Base-by-base conservation (phyloP, 371 early-diverging fungal species). In the Thermomucor indicae-seudaticae region DNA sequence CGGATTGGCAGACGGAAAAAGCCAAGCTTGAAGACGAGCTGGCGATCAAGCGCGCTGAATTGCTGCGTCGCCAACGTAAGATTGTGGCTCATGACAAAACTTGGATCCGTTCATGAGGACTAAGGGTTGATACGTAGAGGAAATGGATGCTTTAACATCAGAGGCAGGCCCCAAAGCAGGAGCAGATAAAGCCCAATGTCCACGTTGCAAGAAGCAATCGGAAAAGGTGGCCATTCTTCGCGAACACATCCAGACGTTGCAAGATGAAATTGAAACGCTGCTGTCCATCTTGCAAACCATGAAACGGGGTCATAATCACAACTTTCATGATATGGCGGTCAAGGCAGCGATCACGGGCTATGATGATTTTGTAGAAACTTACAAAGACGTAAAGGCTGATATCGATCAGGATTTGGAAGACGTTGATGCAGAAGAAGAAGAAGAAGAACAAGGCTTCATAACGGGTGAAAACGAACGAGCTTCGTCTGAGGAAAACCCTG, bases 271-370 rank as follows among this genome's bases (percentile, higher is more conserved):
- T 6, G 57, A 68, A 10, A 44, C 49, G 1, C 48, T 85, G n/a
- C 48, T 70, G 5, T 52, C 51, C 0, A 69, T 82, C 37, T 51
- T 90, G 38, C 64, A 67, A 1, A 78, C 78, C 16, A 70, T 91
- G 62, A 86, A 88, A 58, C 67, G 67, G 2, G 77, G 79, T 41
- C 85, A 88, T 52, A 89, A 91, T 62, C 80, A 83, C 43, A 88
- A 91, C 55, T 89, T 72, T 54, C 85, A 87, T 56, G 91, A 91
- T 51, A 68, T 78, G 62, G 89, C 88, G 25, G 90, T 89, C 14
- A 81, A 81, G 27, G 57, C 62, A 4, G 83, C 89, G 1, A 75
- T 89, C 32, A 47, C 70, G 3, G 80, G 68, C 1, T 88, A 79
- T 40, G 81, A 84, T 28, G 82, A 78, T 41, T 85, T 83, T 39